Conservation (phyloP, 2,329 filamentous ascomycete genomes). For the Ambrosiella xylebori region DNA sequence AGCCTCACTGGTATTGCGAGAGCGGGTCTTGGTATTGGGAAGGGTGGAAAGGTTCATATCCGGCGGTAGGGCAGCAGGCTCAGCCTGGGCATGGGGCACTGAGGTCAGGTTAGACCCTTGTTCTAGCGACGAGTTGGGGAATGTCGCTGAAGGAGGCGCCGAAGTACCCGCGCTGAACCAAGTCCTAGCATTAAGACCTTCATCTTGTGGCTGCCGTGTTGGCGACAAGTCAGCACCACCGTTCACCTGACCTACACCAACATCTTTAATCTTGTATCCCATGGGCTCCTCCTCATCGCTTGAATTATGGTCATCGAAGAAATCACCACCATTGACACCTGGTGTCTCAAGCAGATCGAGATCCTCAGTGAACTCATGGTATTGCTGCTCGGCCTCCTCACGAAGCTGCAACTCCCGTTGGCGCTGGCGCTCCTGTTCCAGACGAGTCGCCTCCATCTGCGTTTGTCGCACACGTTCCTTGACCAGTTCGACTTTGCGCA, state of each 20-base stretch:
- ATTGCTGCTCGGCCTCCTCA: conserved; percentile 8
- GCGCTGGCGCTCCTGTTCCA: conserved; percentile 34
- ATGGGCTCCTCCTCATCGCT: conserved; percentile 59
- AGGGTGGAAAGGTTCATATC: conserved; percentile 1
- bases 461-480: conserved; percentile 60
- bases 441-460: conserved; percentile 42
- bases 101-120: neutral
- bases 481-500: conserved; percentile 54
- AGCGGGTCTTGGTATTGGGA: conserved; percentile 1
- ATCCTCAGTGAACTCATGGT: neutral
- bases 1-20: conserved; percentile 3
- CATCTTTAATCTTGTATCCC: conserved; percentile 68
- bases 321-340: conserved; percentile 19
- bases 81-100: neutral
- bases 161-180: conserved; percentile 11
- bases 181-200: conserved; percentile 4
- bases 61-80: neutral
- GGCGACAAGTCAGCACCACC: neutral
- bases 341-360: conserved; percentile 2
- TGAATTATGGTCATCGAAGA: conserved; percentile 44
- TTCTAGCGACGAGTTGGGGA: conserved; percentile 2
- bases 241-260: conserved; percentile 39
- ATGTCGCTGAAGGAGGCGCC: conserved; percentile 8
- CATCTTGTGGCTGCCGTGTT: neutral
- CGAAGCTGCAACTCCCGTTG: conserved; percentile 19